phyloP scores from a whole-genome alignment of 2,329 filamentous ascomycete species.

The Grosmannia huntii region DNA sequence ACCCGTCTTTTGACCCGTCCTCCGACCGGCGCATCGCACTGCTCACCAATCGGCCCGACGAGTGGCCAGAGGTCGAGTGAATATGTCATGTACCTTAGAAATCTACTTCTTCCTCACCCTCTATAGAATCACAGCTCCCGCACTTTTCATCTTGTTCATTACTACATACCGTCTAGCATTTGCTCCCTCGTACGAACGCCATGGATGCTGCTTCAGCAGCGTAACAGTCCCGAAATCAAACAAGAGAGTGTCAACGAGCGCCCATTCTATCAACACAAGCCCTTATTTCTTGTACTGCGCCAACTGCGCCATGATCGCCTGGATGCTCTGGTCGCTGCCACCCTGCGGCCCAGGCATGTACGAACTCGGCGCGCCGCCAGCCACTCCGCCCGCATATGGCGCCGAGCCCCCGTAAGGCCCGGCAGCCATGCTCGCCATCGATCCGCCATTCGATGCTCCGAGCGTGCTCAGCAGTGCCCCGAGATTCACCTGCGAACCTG shows the following conservation, averaged over 20 bases:
- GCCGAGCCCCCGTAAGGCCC: not conserved
- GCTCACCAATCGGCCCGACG: slow-evolving; percentile 8
- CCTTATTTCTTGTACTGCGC: slow-evolving; percentile 46
- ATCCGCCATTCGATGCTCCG: slow-evolving; percentile 15
- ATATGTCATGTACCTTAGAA: too few species aligned
- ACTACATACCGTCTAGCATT: too few species aligned
- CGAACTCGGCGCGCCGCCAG: slow-evolving; percentile 11
- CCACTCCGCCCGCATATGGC: slow-evolving; percentile 3
- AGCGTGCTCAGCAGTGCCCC: slow-evolving; percentile 32
- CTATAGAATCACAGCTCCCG: too few species aligned
- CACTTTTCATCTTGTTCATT: too few species aligned
- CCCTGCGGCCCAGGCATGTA: slow-evolving; percentile 16
- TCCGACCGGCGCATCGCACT: slow-evolving; percentile 4
- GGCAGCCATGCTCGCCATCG: not conserved
- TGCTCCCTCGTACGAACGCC: too few species aligned
- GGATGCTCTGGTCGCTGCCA: slow-evolving; percentile 37
- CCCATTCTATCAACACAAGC: not conserved
- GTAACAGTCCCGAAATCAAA: not conserved
- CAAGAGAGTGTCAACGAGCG: not conserved
- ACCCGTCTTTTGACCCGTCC: not conserved
- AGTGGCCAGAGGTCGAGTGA: slow-evolving; percentile 6
- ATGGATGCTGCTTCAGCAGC: too few species aligned
- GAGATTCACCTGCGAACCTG: slow-evolving; percentile 26
- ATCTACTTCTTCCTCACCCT: too few species aligned
- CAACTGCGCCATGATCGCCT: slow-evolving; percentile 64